Base-by-base conservation (phyloP, 176 grass and related monocot species). In the Oryza australiensis region DNA sequence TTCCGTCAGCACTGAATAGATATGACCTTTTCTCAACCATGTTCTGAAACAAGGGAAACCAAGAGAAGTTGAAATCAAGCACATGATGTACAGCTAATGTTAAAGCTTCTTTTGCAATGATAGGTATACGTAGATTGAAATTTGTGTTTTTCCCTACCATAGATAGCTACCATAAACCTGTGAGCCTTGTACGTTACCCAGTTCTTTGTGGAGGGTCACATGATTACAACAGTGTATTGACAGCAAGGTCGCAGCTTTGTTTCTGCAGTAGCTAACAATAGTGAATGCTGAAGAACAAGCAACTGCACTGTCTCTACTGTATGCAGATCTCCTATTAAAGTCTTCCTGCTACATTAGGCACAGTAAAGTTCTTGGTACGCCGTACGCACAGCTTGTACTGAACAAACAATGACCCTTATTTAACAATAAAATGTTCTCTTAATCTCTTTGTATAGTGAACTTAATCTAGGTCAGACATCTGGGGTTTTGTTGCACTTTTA, bases 41-140 rank as follows among this genome's bases (percentile, higher is more conserved):
- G 53, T 46, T 49, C 16, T 65, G 32, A 38, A 40, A 41, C 24
- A 72, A 81, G 33, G 34, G 1, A 80, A 65, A 23, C 51, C 38
- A 65, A 85, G 14, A 84, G 37, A 62, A 70, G 29, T 80, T 16
- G 38, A 71, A 77, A 40, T 41, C 16, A 71, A 71, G 45, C 43
- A 66, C 42, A 28, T 6, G 30, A 80, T 74, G 29, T 15, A 80
- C 29, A 30, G 5, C 18, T 84, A 69, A 48, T 69, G 33, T 28
- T 76, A 32, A 75, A 71, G 16, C 14, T 75, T 22, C 24, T 66
- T 80, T 75, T 42, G 26, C 16, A 79, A 32, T 80, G 26, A 57
- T 38, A 68, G 42, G 45, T 41, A 76, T 57, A 42, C 22, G 45
- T 73, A 29, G 68, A 84, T 84, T 76, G 6, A 32, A n/a, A n/a